phyloP scores from a whole-genome alignment of 176 grass and related monocot species.

The Oryza nivara region DNA sequence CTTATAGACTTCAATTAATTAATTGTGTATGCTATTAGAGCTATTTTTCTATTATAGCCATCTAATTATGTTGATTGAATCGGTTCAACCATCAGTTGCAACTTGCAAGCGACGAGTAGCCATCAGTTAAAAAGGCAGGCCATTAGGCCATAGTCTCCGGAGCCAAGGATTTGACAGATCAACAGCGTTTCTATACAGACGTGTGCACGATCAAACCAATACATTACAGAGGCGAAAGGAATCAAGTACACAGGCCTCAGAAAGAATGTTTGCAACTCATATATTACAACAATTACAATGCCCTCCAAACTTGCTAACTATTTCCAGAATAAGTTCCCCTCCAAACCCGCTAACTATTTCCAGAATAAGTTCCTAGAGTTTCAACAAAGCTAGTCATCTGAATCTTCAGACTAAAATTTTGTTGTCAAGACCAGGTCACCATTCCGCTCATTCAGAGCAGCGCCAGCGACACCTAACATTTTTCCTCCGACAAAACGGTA shows the following conservation, averaged over 20 bases:
- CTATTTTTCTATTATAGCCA: no score
- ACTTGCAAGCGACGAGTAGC: not conserved
- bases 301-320: conserved; percentile 58
- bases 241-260: conserved; percentile 38
- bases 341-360: conserved; percentile 58
- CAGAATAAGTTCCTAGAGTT: conserved; percentile 51
- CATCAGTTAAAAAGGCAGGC: not conserved
- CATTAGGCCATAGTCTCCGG: not conserved
- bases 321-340: conserved; percentile 45
- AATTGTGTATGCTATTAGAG: not conserved
- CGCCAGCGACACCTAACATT: conserved; percentile 11
- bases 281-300: conserved; percentile 63
- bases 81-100: not conserved
- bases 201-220: conserved; percentile 48
- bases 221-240: conserved; percentile 44
- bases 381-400: conserved; percentile 44
- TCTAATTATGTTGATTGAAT: not conserved
- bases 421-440: conserved; percentile 45
- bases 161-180: not conserved
- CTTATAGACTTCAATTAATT: not conserved
- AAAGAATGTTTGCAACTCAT: conserved; percentile 78
- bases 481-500: not conserved
- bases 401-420: conserved; percentile 43
- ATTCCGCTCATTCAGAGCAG: conserved; percentile 29
- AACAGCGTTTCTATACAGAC: conserved; percentile 28